Conservation (phyloP, 345 rosid genomes). For the Brassica napus region DNA sequence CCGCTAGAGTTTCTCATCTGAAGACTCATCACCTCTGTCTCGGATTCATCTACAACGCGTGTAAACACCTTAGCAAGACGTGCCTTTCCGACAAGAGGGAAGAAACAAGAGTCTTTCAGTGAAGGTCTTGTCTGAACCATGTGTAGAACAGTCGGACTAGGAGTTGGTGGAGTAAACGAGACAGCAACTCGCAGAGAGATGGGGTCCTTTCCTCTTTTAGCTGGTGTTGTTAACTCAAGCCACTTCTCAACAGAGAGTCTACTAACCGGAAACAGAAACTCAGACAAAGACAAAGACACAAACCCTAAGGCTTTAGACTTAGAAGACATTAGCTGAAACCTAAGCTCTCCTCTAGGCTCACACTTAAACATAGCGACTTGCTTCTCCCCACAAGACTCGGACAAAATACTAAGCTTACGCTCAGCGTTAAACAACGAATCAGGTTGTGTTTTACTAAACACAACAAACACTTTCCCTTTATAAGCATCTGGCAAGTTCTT, state of each 20-base stretch:
- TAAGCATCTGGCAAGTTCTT: constrained; percentile 65
- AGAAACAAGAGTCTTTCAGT: constrained; percentile 59
- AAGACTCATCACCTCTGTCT: constrained; percentile 67
- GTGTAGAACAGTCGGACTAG: constrained; percentile 53
- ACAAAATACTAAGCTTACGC: constrained; percentile 53
- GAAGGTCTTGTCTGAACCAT: constrained; percentile 51
- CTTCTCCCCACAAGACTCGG: constrained; percentile 58
- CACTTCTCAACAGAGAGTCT: constrained; percentile 75
- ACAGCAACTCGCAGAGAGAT: constrained; percentile 62
- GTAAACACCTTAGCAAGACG: constrained; percentile 45
- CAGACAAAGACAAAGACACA: constrained; percentile 54
- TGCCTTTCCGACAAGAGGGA: constrained; percentile 53
- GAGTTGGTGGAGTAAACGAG: constrained; percentile 68
- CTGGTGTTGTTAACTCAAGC: constrained; percentile 61
- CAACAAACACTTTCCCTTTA: constrained; percentile 64
- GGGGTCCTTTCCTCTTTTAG: constrained; percentile 46
- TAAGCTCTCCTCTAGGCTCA: constrained; percentile 76
- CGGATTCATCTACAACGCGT: constrained; percentile 51
- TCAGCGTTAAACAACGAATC: constrained; percentile 66
- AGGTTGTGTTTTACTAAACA: constrained; percentile 65
- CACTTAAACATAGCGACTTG: constrained; percentile 73
- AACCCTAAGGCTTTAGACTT: constrained; percentile 62
- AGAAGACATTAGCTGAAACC: constrained; percentile 65
- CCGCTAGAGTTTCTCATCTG: constrained; percentile 67
- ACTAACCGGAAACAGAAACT: constrained; percentile 62